Conservation (phyloP, 2,329 filamentous ascomycete species). For the Tolypocladium tundrense region DNA sequence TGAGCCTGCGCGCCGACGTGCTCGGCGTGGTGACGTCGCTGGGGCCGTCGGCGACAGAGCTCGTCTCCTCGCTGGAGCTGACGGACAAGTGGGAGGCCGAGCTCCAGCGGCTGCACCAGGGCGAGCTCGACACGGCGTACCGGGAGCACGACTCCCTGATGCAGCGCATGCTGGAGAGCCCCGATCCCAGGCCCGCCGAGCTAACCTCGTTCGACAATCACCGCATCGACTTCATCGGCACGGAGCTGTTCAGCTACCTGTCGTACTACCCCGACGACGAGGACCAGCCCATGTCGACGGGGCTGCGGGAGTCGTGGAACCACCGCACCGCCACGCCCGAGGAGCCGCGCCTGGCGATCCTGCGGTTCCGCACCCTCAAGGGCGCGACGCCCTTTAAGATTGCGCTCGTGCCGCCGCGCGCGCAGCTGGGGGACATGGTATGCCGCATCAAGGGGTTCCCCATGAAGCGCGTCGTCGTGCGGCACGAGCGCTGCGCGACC, state of each 20-base stretch:
- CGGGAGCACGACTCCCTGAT: slow-evolving; percentile 5
- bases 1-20: slow-evolving; percentile 2
- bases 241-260: slow-evolving; percentile 2
- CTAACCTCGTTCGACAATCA: slow-evolving; percentile 1
- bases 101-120: slow-evolving; percentile 5
- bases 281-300: background rate
- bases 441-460: slow-evolving; percentile 4
- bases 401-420: slow-evolving; percentile 4
- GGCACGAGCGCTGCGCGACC: background rate
- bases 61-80: slow-evolving; percentile 4
- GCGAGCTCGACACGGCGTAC: slow-evolving; percentile 4
- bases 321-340: background rate
- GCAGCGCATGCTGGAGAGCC: slow-evolving; percentile 3
- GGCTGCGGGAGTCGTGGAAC: slow-evolving; percentile 3
- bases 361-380: background rate
- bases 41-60: slow-evolving; percentile 3
- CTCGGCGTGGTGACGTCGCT: slow-evolving; percentile 4
- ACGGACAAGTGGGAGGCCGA: slow-evolving; percentile 6
- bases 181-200: background rate
- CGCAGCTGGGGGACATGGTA: slow-evolving; percentile 5
- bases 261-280: slow-evolving; percentile 3
- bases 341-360: slow-evolving; percentile 6
- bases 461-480: slow-evolving; percentile 6
- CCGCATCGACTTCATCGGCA: slow-evolving; percentile 2
- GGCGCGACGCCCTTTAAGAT: slow-evolving; percentile 3